phyloP scores from a whole-genome alignment of 2,329 filamentous ascomycete species.

The Aureobasidium namibiae region DNA sequence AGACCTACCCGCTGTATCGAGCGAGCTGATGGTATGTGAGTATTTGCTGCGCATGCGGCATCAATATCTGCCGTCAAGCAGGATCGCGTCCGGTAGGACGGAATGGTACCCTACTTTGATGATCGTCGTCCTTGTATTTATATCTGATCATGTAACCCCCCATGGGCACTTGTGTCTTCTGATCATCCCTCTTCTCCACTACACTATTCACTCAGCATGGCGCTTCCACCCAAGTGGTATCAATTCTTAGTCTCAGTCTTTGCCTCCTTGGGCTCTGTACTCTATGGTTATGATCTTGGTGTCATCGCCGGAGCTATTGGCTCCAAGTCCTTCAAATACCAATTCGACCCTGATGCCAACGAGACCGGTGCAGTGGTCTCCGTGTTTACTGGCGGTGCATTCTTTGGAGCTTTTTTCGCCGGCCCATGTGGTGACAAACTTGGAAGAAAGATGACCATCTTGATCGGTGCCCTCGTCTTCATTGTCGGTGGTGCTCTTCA shows the following conservation, averaged over 20 bases:
- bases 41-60: not conserved
- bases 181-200: not conserved
- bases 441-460: constrained; percentile 64
- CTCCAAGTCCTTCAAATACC: constrained; percentile 32
- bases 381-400: constrained; percentile 44
- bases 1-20: not conserved
- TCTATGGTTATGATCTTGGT: constrained; percentile 53
- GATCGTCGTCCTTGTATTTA: not conserved
- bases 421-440: constrained; percentile 56
- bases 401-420: constrained; percentile 58
- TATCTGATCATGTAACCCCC: not conserved
- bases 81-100: constrained; percentile 3
- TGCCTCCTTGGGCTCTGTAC: constrained; percentile 49
- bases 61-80: not conserved
- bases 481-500: constrained; percentile 65
- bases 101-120: not conserved
- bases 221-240: constrained; percentile 49
- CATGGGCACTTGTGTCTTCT: not conserved
- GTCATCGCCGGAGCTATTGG: constrained; percentile 51
- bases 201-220: constrained; percentile 31
- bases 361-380: constrained; percentile 21
- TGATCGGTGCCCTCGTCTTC: constrained; percentile 63
- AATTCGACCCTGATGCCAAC: constrained; percentile 33
- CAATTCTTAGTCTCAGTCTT: constrained; percentile 53
- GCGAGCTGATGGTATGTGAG: not conserved